Evolutionary conservation across 768 basidiomycete genomes (phyloP), one percentile per base, ranked within the genome.

Genomic region (Mycena filopes): DNA sequence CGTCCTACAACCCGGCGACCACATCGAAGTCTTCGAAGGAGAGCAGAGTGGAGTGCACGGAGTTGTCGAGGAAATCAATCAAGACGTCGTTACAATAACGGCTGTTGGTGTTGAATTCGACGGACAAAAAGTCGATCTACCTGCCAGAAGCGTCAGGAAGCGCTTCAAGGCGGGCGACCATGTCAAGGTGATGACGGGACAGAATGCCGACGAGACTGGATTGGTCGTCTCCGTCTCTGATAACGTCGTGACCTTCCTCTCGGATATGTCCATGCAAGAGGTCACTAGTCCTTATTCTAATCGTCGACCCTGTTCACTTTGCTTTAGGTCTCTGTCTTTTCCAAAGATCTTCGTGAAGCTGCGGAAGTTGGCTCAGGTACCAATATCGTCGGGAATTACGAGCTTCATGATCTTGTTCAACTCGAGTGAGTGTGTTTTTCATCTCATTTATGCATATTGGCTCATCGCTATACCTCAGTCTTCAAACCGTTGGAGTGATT

Each of bases 241-340:
- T 71, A 94, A 96, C 55, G 88, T 95, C 26, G 93, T 99, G 18
- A 98, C 97, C 1, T 96, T 99, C 81, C 79, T 98, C 70, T 97
- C 95, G n/a, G 98, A 99, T 75, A 93, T 99, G 89, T 92, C 93
- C 3, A 89, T 96, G 88, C 92, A 95, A 72, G 97, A 99, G 88
- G 96, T 94, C 53, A 79, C 70, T 12, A 43, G 29, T 48, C 40
- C 28, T 26, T n/a, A 21, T 28, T 7, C 16, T 12, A 40, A 51
- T 57, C 21, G 33, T 65, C 26, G 58, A 49, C 51, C 67, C 57
- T 62, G 42, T 49, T 51, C 20, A 31, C 55, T 28, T 25, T 40
- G 55, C 45, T 6, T 70, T 20, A 97, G 95, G 92, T 99, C 53
- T 95, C 95, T 28, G 97, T 98, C 3, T 99, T 99, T 80, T 93